phyloP scores from a whole-genome alignment of 192 early-diverging fungal species.

The Gaertneriomyces semiglobifer region DNA sequence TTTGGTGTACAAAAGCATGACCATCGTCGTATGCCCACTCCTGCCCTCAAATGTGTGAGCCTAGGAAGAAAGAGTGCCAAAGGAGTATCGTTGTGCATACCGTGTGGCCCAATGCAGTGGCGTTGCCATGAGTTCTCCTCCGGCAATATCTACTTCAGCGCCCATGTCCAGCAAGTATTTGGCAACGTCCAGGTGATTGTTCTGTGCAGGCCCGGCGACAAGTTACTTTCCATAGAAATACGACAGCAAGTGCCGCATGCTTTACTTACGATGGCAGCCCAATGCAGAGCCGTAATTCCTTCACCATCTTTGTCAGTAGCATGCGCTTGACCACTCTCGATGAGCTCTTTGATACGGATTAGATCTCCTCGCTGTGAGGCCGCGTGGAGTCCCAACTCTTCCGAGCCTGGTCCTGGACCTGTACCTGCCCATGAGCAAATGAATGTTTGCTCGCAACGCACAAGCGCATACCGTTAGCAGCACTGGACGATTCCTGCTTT shows the following conservation, averaged over 20 bases:
- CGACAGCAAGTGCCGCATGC: not conserved
- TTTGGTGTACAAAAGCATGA: conserved; percentile 66
- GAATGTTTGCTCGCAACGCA: not conserved
- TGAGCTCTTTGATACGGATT: conserved; percentile 45
- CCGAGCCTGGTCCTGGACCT: not conserved
- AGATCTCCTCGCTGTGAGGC: conserved; percentile 73
- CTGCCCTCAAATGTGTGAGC: conserved; percentile 33
- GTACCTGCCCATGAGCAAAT: too few relatives aligned
- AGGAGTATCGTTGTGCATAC: conserved; percentile 28
- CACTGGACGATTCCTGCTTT: not conserved
- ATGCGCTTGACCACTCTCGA: conserved; percentile 52
- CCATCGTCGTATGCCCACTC: conserved; percentile 69
- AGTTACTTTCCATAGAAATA: not conserved
- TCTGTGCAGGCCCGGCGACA: conserved; percentile 20
- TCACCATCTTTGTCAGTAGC: conserved; percentile 61
- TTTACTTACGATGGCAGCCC: conserved; percentile 66
- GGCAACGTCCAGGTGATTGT: conserved; percentile 66
- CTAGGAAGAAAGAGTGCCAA: not conserved
- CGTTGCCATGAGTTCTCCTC: conserved; percentile 76
- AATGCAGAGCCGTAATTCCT: conserved; percentile 77
- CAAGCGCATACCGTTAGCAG: not conserved
- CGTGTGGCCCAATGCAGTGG: conserved; percentile 92
- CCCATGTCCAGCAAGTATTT: conserved; percentile 75
- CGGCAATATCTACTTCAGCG: conserved; percentile 69
- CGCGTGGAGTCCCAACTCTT: conserved; percentile 56